A percentile compares a stretch with the other conserved stretches of the same genome.
Conservation (phyloP, 1,139 yeast species). For the Protomyces inundatus region DNA sequence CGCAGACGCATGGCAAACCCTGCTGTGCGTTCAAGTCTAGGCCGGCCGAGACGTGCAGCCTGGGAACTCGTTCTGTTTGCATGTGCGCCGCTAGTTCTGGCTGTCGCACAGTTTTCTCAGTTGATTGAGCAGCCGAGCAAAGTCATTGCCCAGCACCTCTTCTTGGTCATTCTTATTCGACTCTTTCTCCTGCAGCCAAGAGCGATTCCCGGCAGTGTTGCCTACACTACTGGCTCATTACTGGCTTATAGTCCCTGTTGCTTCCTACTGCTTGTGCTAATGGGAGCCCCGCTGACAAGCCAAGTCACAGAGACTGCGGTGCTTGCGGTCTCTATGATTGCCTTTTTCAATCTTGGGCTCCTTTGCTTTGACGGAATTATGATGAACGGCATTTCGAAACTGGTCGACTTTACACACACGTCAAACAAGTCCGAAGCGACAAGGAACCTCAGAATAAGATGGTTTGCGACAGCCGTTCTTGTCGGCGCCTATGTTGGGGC, state of each 20-base stretch:
- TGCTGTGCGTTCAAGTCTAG: no score
- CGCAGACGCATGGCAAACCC: no score
- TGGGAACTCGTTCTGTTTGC: background rate
- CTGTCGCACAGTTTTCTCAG: background rate
- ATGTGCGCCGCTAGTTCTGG: background rate
- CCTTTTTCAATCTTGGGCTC: background rate
- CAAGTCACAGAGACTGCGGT: background rate
- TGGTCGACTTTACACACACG: background rate
- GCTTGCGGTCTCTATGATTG: background rate
- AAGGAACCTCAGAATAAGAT: background rate
- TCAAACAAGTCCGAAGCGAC: background rate
- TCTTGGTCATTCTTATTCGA: background rate
- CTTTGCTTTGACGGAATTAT: background rate
- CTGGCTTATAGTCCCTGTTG: background rate
- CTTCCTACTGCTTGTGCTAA: constrained; percentile 5
- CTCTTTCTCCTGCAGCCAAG: background rate
- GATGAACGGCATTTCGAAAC: no score
- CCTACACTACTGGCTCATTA: background rate
- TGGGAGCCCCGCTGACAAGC: constrained; percentile 20
- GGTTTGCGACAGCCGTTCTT: constrained; percentile 43
- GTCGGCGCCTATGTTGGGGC: constrained; percentile 92
- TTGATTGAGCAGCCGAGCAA: background rate
- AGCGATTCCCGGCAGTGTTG: background rate
- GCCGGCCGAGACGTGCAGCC: no score
- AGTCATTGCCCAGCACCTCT: background rate